A percentile compares a stretch with the other conserved stretches of the same genome.
Evolutionary conservation across 306 rosid species (phyloP).

Genomic region (Hylodesmum podocarpum): DNA sequence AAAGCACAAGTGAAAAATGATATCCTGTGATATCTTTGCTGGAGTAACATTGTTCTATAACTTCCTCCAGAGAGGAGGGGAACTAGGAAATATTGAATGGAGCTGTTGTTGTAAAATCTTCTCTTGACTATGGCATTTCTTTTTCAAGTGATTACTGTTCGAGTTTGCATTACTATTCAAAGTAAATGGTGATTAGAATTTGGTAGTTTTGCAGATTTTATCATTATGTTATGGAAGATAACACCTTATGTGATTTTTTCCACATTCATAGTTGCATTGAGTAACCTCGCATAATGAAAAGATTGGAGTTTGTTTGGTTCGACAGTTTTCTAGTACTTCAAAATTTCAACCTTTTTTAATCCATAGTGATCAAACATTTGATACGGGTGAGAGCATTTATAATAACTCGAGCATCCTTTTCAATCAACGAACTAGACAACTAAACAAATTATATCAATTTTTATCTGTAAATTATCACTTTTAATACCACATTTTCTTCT

Average conservation of each 20-base stretch:
- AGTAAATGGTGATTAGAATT: not conserved
- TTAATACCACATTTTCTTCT: not conserved
- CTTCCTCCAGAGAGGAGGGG: not conserved
- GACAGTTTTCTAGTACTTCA: not conserved
- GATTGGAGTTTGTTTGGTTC: not conserved
- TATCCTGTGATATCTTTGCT: not conserved
- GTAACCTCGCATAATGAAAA: not conserved
- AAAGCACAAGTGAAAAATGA: not conserved
- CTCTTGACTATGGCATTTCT: not conserved
- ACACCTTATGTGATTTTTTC: not conserved
- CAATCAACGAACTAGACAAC: too few species aligned
- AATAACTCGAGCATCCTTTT: too few species aligned
- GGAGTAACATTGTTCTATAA: not conserved
- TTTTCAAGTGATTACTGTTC: not conserved
- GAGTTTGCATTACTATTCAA: not conserved
- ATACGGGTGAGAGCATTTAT: too few species aligned
- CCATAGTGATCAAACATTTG: too few species aligned
- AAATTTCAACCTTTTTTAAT: too few species aligned
- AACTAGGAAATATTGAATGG: slow-evolving; percentile 42
- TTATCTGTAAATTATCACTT: not conserved
- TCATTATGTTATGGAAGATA: not conserved
- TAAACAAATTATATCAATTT: too few species aligned
- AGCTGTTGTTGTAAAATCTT: slow-evolving; percentile 31
- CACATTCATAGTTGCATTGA: not conserved
- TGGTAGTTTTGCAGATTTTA: not conserved